Conservation (phyloP, 352 stramenopile genomes). For the Aphanomyces euteiches region DNA sequence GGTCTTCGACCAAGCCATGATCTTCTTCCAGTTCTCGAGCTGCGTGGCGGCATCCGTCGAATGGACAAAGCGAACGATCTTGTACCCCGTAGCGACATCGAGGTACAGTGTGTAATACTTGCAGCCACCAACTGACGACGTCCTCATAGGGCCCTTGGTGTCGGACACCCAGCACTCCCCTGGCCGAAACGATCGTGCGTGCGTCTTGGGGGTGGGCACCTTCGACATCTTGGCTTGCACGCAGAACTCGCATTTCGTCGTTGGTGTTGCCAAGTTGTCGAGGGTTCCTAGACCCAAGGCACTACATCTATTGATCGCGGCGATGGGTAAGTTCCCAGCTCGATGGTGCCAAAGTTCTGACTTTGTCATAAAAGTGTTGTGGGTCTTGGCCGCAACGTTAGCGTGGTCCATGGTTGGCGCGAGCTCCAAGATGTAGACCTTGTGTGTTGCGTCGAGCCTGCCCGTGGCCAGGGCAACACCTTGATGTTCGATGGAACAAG, state of each 20-base stretch:
- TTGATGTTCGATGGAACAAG: not conserved
- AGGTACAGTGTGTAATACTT: slow-evolving; percentile 8
- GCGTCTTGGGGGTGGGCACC: not conserved
- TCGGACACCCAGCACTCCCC: slow-evolving; percentile 6
- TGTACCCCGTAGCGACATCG: slow-evolving; percentile 6
- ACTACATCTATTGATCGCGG: not conserved
- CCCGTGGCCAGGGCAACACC: not conserved
- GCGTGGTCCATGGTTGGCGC: too few species aligned
- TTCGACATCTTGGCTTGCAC: not conserved
- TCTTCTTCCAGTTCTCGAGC: not conserved
- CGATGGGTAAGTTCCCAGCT: not conserved
- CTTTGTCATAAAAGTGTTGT: not conserved
- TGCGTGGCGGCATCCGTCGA: not conserved
- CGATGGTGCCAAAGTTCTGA: not conserved
- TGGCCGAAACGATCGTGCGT: not conserved
- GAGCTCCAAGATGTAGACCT: too few species aligned
- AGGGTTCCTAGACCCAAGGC: not conserved
- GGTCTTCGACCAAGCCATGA: not conserved
- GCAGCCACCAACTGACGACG: slow-evolving; percentile 1
- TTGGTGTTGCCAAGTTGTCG: not conserved
- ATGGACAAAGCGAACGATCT: slow-evolving; percentile 6
- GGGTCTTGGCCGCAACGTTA: too few species aligned
- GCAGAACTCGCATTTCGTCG: not conserved
- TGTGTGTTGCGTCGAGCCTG: not conserved
- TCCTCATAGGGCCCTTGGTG: slow-evolving; percentile 3